These are phyloP conservation scores for Nicotiana tomentosiformis DNA, from an alignment of 257 asterid genomes.

Conservation along the genomic window DNA sequence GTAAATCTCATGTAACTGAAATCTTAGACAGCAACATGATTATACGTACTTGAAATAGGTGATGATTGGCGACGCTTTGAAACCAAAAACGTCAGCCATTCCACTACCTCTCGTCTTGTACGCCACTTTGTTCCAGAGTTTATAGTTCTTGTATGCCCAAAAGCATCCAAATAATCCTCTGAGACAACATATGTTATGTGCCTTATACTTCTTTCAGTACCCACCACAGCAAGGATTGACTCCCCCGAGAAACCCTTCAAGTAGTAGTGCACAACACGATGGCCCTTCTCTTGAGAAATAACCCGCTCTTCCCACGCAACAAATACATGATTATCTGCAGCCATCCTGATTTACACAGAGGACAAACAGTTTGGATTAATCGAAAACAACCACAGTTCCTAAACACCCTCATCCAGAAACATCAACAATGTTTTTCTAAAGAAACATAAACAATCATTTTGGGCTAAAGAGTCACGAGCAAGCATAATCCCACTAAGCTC, in stretches of 20 bases:
- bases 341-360: constrained; percentile 33
- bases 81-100: constrained; percentile 30
- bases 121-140: constrained; percentile 35
- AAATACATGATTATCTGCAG: constrained; percentile 13
- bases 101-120: constrained; percentile 28
- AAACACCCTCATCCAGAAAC: neutral
- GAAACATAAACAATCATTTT: neutral
- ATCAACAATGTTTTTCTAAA: neutral
- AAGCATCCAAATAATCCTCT: constrained; percentile 30
- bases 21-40: neutral
- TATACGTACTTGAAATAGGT: constrained; percentile 31
- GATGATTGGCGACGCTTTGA: constrained; percentile 21
- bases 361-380: neutral
- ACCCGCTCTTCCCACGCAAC: constrained; percentile 40
- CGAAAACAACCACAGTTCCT: neutral
- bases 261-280: constrained; percentile 31
- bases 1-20: constrained; percentile 4
- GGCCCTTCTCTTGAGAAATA: constrained; percentile 26
- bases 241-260: constrained; percentile 23
- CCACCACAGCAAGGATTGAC: constrained; percentile 40
- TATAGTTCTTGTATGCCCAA: constrained; percentile 22
- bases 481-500: neutral
- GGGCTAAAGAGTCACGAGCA: neutral
- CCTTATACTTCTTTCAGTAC: constrained; percentile 31
- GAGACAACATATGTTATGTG: constrained; percentile 29